A percentile compares a stretch with the other conserved stretches of the same genome.
Evolutionary conservation across 2,329 filamentous ascomycete species (phyloP).

Genomic region (Nectriaceae sp.): DNA sequence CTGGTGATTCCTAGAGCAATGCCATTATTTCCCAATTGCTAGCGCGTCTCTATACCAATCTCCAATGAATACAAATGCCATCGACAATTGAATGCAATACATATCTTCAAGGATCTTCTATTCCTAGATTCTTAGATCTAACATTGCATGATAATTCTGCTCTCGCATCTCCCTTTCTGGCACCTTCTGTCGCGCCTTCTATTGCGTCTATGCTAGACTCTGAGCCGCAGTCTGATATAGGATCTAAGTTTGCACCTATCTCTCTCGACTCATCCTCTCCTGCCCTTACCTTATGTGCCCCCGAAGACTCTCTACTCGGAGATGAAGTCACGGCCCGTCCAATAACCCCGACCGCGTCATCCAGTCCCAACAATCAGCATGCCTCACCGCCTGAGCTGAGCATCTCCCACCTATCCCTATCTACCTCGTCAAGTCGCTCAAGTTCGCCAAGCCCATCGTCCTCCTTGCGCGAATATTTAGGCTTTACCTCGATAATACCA

Average conservation of each 20-base stretch:
- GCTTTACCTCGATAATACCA: too few species aligned
- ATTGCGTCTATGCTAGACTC: neutral
- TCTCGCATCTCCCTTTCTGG: neutral
- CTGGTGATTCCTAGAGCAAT: too few species aligned
- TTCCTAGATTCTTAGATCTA: too few species aligned
- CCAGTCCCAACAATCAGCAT: neutral
- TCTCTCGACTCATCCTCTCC: neutral
- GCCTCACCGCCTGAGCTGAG: neutral
- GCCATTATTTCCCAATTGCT: neutral
- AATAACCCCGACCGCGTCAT: neutral
- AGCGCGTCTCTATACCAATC: neutral
- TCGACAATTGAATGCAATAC: neutral
- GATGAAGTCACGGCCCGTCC: neutral
- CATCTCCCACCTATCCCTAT: too few species aligned
- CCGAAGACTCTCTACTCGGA: neutral
- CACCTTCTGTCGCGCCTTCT: neutral
- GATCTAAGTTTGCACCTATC: too few species aligned
- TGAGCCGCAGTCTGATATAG: neutral
- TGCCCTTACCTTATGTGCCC: neutral
- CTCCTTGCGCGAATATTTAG: neutral
- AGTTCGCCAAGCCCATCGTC: neutral
- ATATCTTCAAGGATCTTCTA: too few species aligned
- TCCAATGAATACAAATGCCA: neutral
- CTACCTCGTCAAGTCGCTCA: neutral
- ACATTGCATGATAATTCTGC: too few species aligned